Evolutionary conservation across 805 yeast genomes (phyloP), one percentile per base, ranked within the genome.

Genomic region (Kluyveromyces nonfermentans): DNA sequence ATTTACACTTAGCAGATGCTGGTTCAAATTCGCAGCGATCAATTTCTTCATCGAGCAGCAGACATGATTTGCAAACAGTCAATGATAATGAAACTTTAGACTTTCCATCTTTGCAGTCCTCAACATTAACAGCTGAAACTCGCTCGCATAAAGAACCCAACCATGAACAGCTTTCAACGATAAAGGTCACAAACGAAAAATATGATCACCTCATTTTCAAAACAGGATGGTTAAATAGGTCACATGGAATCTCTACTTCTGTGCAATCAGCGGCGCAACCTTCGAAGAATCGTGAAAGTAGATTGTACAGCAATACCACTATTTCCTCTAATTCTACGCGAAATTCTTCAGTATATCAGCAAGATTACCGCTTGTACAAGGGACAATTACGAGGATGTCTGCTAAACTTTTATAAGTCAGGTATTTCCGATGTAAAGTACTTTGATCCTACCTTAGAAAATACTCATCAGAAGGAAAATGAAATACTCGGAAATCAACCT

Each of bases 321-420:
- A 49, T 50, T 33, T 46, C 43, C 17, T 37, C 55, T 3, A 47
- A 49, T 18, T 36, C 56, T 5, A 59, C 55, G 35, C 50, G 55
- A 15, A 46, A 38, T 7, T 35, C 38, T 16, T 33, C 37, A 17
- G 41, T 28, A 14, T 37, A 31, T 35, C 31, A 43, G 5, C 36
- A 43, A 21, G 63, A 61, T 30, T 62, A 59, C 43, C 54, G 73
- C 46, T 59, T 85, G 28, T 76, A 69, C 45, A 70, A 82, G 41
- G 87, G 83, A 0, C 85, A 80, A 54, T 64, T 88, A 45, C 76
- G 72, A 52, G 95, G 95, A 16, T 76, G 88, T 1, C 68, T 70
- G 35, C 63, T 88, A 42, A 69, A 71, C 43, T 60, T 88, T 15
- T 84, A 75, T 66, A 82, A 77, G 58, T 56, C 72, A 78, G 32